Evolutionary conservation across 805 yeast genomes (phyloP).

Genomic region (Yarrowia sp.): DNA sequence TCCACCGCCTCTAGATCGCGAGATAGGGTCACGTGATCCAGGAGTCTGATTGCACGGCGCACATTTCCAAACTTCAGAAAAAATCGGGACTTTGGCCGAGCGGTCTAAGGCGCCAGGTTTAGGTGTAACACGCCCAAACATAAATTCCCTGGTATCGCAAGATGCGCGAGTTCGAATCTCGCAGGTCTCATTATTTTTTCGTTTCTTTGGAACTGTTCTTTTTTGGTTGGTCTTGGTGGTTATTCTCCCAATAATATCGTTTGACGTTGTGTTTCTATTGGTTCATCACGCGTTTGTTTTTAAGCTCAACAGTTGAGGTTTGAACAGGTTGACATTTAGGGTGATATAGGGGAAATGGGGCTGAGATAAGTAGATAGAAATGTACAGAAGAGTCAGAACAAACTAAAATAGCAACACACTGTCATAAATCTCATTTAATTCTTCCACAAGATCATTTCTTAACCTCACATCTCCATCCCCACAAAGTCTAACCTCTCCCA

Average conservation of each 20-base stretch:
- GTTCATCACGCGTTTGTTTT: too few species aligned
- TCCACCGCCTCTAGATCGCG: background rate
- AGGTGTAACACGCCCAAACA: constrained; percentile 37
- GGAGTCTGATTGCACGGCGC: background rate
- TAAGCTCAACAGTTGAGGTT: too few species aligned
- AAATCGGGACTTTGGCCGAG: constrained; percentile 39
- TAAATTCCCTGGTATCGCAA: constrained; percentile 38
- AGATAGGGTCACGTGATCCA: constrained; percentile 11
- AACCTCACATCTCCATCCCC: background rate
- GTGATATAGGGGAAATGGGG: too few species aligned
- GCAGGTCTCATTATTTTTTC: constrained; percentile 27
- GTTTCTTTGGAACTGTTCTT: background rate
- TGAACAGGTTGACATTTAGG: too few species aligned
- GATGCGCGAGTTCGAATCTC: constrained; percentile 40
- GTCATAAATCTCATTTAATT: too few species aligned
- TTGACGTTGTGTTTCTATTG: too few species aligned
- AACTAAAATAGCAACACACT: too few species aligned
- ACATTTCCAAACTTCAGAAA: background rate
- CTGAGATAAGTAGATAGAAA: too few species aligned
- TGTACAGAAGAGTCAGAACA: too few species aligned
- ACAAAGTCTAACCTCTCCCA: background rate
- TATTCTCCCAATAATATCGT: too few species aligned
- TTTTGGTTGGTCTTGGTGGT: background rate
- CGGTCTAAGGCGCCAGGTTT: constrained; percentile 40
- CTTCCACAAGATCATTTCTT: too few species aligned